Base-by-base conservation (phyloP, 2,329 filamentous ascomycete genomes). In the Periconia macrospinosa region DNA sequence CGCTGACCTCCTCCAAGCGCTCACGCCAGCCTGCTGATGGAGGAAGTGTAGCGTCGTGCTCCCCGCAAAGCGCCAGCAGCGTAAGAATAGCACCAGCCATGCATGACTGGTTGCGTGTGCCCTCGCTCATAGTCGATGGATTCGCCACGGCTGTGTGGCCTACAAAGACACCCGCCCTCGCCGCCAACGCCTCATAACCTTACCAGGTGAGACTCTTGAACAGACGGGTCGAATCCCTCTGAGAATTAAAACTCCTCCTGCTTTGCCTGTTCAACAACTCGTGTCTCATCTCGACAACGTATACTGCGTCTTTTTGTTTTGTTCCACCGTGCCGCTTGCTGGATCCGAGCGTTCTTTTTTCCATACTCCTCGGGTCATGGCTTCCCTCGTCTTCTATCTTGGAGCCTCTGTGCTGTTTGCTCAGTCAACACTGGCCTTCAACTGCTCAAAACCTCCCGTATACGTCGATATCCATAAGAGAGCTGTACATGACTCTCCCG, bases 391-490 rank as follows among this genome's bases (percentile, higher is more conserved):
- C 41, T 53, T 68, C 30, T 63, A 63, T 20, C 51, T 71, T 43
- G 61, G 62, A 23, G 66, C 68, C 59, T 57, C 40, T 43, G 68
- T 71, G 55, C 65, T 71, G 65, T 70, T 75, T 41, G 59, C 62
- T 70, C 66, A 71, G 63, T 68, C 69, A 43, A 68, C 66, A 52
- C 52, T 65, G 59, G 72, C 72, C 15, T 70, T 72, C 56, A 74
- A 75, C 59, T 76, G 74, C 54, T 71, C 70, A 7, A 69, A 62
- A 49, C 58, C 66, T 30, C 75, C 75, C 0, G 69, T 78, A 50
- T 78, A 76, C 52, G 73, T 78, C 60, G 76, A 78, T 45, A 76
- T 78, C 37, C 76, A 78, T 50, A 72, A 71, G 53, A 67, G 76
- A 47, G 71, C 65, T 14, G 76, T 78, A n/a, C 70, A 77, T 47